Percentiles rank a stretch among this genome's conserved stretches.
Conservation (phyloP, 352 stramenopile species). For the Phytophthora podocarpi region DNA sequence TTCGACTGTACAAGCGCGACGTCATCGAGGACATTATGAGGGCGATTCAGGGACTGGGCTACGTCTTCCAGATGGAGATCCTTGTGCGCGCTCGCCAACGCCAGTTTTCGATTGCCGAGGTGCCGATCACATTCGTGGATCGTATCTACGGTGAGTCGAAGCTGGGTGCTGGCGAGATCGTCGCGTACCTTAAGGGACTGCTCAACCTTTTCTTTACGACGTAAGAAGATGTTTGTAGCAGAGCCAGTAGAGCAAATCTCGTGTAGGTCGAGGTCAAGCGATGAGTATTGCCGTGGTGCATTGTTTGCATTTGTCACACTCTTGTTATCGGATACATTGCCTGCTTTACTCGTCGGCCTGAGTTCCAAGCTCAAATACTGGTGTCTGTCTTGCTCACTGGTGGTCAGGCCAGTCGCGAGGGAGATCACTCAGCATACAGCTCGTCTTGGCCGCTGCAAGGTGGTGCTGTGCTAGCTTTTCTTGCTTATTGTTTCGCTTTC, state of each 20-base stretch:
- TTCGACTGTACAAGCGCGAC: conserved; percentile 96
- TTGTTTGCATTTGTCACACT: conserved; percentile 32
- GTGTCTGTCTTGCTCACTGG: conserved; percentile 9
- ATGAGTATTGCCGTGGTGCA: conserved; percentile 29
- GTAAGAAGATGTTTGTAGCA: conserved; percentile 39
- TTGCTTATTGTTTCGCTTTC: conserved; percentile 18
- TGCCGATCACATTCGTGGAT: conserved; percentile 99
- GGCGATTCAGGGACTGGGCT: conserved; percentile 89
- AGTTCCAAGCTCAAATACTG: conserved; percentile 7
- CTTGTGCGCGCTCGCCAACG: conserved; percentile 93
- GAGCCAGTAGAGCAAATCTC: conserved; percentile 7
- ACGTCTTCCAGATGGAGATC: conserved; percentile 99
- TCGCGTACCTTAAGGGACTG: conserved; percentile 96
- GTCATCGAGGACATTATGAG: conserved; percentile 96
- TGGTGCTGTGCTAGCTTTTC: conserved; percentile 10
- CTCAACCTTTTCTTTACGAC: conserved; percentile 96
- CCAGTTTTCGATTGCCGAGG: conserved; percentile 93
- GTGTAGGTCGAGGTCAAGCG: conserved; percentile 17
- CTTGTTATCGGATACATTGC: conserved; percentile 31
- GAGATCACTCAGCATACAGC: background rate
- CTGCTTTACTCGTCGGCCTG: conserved; percentile 22
- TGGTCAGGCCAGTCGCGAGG: conserved; percentile 10
- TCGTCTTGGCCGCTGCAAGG: conserved; percentile 5
- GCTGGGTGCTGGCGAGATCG: conserved; percentile 97
- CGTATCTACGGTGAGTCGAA: conserved; percentile 99